These are phyloP conservation scores for Pholiota molesta DNA, from an alignment of 768 basidiomycete species.

Conservation along the genomic window DNA sequence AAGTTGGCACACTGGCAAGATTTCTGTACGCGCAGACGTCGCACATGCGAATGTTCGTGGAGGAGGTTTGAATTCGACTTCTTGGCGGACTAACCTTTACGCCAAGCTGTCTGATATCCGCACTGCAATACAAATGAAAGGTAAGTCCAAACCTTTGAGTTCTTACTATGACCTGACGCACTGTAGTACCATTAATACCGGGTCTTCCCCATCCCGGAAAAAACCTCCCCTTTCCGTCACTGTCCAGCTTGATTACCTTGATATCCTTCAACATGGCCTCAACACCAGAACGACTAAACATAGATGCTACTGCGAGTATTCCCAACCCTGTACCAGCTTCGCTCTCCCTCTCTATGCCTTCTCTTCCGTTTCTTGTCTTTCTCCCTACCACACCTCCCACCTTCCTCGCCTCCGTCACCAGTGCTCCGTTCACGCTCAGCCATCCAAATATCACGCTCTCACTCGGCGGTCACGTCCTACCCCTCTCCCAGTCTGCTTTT, in stretches of 20 bases:
- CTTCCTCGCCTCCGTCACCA: constrained; percentile 57
- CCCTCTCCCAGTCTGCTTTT: constrained; percentile 43
- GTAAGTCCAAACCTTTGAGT: constrained; percentile 41
- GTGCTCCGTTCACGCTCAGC: constrained; percentile 59
- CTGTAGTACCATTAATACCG: constrained; percentile 63
- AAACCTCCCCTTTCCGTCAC: constrained; percentile 51
- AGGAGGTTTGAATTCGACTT: constrained; percentile 42
- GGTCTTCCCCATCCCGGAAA: constrained; percentile 65
- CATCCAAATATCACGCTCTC: constrained; percentile 69
- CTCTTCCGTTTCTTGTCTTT: constrained; percentile 55
- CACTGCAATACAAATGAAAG: constrained; percentile 49
- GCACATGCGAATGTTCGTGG: constrained; percentile 51
- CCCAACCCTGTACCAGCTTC: constrained; percentile 57
- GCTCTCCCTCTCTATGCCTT: constrained; percentile 53
- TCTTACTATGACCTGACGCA: constrained; percentile 9
- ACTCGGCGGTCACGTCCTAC: constrained; percentile 59
- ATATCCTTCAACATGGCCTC: constrained; percentile 52
- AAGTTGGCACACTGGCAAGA: constrained; percentile 57
- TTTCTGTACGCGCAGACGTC: constrained; percentile 47
- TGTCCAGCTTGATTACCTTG: constrained; percentile 63
- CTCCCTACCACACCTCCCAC: constrained; percentile 26
- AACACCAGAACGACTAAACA: constrained; percentile 32
- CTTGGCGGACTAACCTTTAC: constrained; percentile 51
- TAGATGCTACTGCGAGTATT: constrained; percentile 58
- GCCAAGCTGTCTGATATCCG: constrained; percentile 47